These are phyloP conservation scores for Penicillium coprophilum DNA, from an alignment of 495 filamentous ascomycete genomes.

Conservation along the genomic window DNA sequence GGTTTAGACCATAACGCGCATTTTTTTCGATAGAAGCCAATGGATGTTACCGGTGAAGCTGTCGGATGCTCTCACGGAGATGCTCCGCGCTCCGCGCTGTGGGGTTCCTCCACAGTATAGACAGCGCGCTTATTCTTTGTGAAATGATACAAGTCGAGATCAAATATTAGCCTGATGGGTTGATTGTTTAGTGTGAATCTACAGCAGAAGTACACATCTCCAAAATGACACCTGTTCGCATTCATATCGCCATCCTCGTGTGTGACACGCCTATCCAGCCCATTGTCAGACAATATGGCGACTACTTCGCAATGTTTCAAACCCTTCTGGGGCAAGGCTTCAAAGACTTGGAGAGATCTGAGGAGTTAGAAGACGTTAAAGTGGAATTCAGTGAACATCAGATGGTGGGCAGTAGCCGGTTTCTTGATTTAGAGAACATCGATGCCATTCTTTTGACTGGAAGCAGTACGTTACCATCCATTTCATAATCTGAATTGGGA, in stretches of 20 bases:
- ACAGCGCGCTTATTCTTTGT: conserved; percentile 25
- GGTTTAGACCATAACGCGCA: background rate
- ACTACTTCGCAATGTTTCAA: conserved; percentile 72
- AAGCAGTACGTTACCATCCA: conserved; percentile 46
- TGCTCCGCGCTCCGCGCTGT: conserved; percentile 29
- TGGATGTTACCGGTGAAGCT: background rate
- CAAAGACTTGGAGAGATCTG: conserved; percentile 28
- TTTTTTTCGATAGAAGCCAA: background rate
- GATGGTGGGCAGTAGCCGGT: conserved; percentile 56
- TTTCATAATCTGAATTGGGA: background rate
- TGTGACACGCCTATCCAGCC: conserved; percentile 65
- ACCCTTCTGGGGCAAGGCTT: conserved; percentile 55
- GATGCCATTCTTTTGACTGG: conserved; percentile 79
- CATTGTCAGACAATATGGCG: conserved; percentile 58
- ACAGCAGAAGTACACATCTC: background rate
- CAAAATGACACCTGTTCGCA: conserved; percentile 18
- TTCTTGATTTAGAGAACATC: conserved; percentile 63
- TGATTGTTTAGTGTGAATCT: background rate
- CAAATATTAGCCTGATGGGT: background rate
- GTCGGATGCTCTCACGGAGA: conserved; percentile 5
- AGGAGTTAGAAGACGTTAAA: conserved; percentile 15
- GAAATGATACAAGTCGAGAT: background rate
- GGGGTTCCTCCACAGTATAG: conserved; percentile 7
- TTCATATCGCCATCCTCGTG: conserved; percentile 78
- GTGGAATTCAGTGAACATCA: conserved; percentile 63